Conservation (phyloP, 768 basidiomycete genomes). For the Boletellus emodensis region DNA sequence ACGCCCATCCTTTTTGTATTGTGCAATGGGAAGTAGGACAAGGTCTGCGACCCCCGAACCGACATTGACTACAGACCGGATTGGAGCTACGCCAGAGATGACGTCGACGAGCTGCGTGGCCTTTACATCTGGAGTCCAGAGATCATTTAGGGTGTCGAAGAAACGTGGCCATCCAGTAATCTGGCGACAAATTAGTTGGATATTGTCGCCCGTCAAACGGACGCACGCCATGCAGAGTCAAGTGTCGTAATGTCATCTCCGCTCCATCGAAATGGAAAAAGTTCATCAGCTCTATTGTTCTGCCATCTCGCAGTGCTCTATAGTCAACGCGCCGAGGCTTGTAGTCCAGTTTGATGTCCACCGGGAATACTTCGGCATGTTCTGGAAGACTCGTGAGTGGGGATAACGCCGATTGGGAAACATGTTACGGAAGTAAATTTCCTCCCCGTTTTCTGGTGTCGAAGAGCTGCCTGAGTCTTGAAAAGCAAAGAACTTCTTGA, state of each 20-base stretch:
- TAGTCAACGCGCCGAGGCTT: constrained; percentile 98
- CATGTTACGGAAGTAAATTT: constrained; percentile 69
- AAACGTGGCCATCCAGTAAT: constrained; percentile 89
- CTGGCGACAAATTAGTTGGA: constrained; percentile 40
- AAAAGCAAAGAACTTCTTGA: constrained; percentile 96
- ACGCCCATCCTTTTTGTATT: constrained; percentile 95
- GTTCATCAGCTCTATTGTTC: constrained; percentile 97
- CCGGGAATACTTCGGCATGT: constrained; percentile 90
- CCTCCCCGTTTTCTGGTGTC: constrained; percentile 34
- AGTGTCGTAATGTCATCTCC: constrained; percentile 94
- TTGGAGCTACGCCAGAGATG: constrained; percentile 93
- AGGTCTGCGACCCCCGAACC: constrained; percentile 96
- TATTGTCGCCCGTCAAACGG: not conserved
- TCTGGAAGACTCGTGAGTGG: constrained; percentile 43
- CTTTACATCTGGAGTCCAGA: constrained; percentile 99
- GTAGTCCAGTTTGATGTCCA: constrained; percentile 95
- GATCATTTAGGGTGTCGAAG: constrained; percentile 89
- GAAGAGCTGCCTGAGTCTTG: constrained; percentile 50
- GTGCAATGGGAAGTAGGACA: constrained; percentile 91
- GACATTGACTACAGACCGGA: constrained; percentile 95
- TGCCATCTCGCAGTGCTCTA: constrained; percentile 81
- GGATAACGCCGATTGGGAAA: constrained; percentile 1
- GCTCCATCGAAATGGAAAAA: constrained; percentile 99
- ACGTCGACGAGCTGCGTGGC: constrained; percentile 97
- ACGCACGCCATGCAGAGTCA: constrained; percentile 86